phyloP scores from a whole-genome alignment of 2,329 filamentous ascomycete genomes.

The Calonectria pauciramosa region DNA sequence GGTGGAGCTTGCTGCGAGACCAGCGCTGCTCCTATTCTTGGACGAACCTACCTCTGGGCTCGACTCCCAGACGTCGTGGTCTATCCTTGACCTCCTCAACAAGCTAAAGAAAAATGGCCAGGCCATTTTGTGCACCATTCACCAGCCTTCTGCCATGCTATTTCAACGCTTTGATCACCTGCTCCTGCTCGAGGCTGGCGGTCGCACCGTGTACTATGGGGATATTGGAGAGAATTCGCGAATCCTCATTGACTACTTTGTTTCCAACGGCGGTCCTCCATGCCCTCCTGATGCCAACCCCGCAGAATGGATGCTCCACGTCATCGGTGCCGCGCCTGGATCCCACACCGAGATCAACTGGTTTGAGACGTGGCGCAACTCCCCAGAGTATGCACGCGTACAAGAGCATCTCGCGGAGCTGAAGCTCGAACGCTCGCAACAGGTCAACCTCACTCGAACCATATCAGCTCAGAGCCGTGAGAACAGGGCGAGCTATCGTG shows the following conservation, averaged over 20 bases:
- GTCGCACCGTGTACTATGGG: conserved; percentile 52
- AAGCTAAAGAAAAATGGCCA: conserved; percentile 68
- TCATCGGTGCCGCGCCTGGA: conserved; percentile 62
- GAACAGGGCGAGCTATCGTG: conserved; percentile 45
- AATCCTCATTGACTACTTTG: conserved; percentile 80
- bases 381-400: conserved; percentile 66
- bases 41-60: conserved; percentile 68
- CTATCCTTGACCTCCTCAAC: conserved; percentile 76
- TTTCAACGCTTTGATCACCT: conserved; percentile 26
- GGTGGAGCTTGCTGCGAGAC: conserved; percentile 57
- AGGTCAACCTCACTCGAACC: conserved; percentile 32
- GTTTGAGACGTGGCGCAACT: conserved; percentile 71
- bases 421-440: conserved; percentile 61
- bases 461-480: not conserved
- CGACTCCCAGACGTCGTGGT: conserved; percentile 73
- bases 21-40: conserved; percentile 62
- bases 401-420: conserved; percentile 64
- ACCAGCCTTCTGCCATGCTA: conserved; percentile 56
- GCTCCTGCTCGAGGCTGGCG: conserved; percentile 54
- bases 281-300: conserved; percentile 80
- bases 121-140: conserved; percentile 63
- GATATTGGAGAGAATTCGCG: conserved; percentile 79
- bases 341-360: conserved; percentile 74
- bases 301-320: conserved; percentile 60
- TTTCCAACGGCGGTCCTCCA: conserved; percentile 73